Evolutionary conservation across 139 green algal species (phyloP).

Genomic region (Pycnococcus provasolii): DNA sequence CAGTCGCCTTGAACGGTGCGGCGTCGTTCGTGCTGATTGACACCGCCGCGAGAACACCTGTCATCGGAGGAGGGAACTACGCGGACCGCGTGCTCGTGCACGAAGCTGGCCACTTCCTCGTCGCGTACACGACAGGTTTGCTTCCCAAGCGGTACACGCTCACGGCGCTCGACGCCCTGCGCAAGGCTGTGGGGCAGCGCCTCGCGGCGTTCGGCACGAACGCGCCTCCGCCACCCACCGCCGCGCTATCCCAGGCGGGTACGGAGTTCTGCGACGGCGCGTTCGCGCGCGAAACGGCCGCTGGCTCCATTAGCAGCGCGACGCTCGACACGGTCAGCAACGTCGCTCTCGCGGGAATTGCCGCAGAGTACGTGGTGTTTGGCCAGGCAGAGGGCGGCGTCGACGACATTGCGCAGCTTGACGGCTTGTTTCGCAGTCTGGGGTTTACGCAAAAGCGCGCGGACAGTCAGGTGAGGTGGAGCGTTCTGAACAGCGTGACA

Average conservation of each 20-base stretch:
- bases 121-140: slow-evolving; percentile 84
- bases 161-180: slow-evolving; percentile 64
- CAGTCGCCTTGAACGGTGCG: slow-evolving; percentile 2
- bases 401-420: slow-evolving; percentile 81
- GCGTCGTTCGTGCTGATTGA: not conserved
- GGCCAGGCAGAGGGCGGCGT: slow-evolving; percentile 78
- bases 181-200: slow-evolving; percentile 55
- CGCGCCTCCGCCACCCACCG: too few species aligned
- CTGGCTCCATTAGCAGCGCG: slow-evolving; percentile 44
- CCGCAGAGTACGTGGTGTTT: slow-evolving; percentile 77
- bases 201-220: too few species aligned
- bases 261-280: slow-evolving; percentile 80
- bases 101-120: slow-evolving; percentile 88
- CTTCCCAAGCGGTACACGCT: slow-evolving; percentile 82
- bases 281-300: slow-evolving; percentile 64
- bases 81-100: slow-evolving; percentile 5
- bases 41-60: slow-evolving; percentile 2
- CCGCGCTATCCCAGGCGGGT: slow-evolving; percentile 59
- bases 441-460: slow-evolving; percentile 77
- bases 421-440: slow-evolving; percentile 57
- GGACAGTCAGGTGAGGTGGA: slow-evolving; percentile 47
- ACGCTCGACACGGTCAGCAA: slow-evolving; percentile 67
- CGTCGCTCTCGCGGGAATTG: slow-evolving; percentile 72
- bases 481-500: slow-evolving; percentile 5
- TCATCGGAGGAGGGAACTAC: slow-evolving; percentile 8